phyloP scores from a whole-genome alignment of 1,284 basidiomycete species.

The Cutaneotrichosporon cavernicola region DNA sequence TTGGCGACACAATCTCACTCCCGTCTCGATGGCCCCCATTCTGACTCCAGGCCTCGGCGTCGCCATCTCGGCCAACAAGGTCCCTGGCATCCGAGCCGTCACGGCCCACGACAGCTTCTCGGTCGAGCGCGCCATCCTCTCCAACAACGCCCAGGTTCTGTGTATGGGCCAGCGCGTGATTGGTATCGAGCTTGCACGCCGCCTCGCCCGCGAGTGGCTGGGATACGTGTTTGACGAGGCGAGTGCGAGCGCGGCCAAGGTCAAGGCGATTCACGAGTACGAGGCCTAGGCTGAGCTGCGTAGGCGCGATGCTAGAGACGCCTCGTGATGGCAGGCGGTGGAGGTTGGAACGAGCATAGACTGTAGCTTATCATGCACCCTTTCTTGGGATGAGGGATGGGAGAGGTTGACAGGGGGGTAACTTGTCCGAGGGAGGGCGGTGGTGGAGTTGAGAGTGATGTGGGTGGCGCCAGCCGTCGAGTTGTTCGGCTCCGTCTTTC shows the following conservation, averaged over 20 bases:
- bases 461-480: no score
- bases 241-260: conserved; percentile 52
- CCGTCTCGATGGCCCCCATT: not conserved
- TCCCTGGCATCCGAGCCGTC: conserved; percentile 52
- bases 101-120: conserved; percentile 55
- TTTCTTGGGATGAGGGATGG: no score
- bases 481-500: no score
- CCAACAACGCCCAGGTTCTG: conserved; percentile 55
- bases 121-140: conserved; percentile 54
- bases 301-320: no score
- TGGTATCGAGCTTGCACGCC: conserved; percentile 53
- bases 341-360: not conserved
- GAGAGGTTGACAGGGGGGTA: no score
- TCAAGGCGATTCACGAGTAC: conserved; percentile 50
- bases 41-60: conserved; percentile 42
- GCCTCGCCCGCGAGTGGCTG: conserved; percentile 54
- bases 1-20: conserved; percentile 4
- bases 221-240: conserved; percentile 53
- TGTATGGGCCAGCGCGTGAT: conserved; percentile 56
- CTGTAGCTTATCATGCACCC: not conserved
- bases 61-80: conserved; percentile 53
- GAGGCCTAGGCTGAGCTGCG: conserved; percentile 23
- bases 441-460: no score
- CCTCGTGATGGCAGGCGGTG: not conserved
- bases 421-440: no score